A percentile compares a stretch with the other conserved stretches of the same genome.
Evolutionary conservation across 1,284 basidiomycete genomes (phyloP).

Genomic region (Rhodotorula sp.): DNA sequence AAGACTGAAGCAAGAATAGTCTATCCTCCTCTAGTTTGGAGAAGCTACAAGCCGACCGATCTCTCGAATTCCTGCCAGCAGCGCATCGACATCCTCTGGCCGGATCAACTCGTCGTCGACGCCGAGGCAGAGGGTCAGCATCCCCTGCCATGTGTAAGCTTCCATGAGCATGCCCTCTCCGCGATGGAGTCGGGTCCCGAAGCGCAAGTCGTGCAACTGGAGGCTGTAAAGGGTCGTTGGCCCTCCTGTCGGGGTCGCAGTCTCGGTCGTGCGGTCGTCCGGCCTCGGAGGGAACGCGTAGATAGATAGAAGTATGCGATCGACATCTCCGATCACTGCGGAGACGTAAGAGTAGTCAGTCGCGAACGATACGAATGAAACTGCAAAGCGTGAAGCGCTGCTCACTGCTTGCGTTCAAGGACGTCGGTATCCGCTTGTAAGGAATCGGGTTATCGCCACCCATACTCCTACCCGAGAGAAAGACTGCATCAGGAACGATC

Average conservation of each 20-base stretch:
- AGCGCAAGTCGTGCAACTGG: constrained; percentile 11
- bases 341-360: too few relatives aligned
- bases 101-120: constrained; percentile 23
- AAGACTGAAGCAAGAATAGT: too few relatives aligned
- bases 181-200: constrained; percentile 31
- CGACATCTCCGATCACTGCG: constrained; percentile 39
- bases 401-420: constrained; percentile 29
- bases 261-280: not conserved
- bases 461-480: not conserved
- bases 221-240: not conserved
- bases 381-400: too few relatives aligned
- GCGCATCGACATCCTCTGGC: not conserved
- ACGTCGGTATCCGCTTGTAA: constrained; percentile 16
- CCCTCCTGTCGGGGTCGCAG: not conserved
- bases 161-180: constrained; percentile 36
- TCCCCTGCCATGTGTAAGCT: constrained; percentile 28
- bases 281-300: not conserved
- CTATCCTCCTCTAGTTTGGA: too few relatives aligned
- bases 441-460: constrained; percentile 8
- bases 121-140: constrained; percentile 26
- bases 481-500: not conserved
- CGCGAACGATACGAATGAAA: not conserved
- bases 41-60: constrained; percentile 7
- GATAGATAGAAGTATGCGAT: constrained; percentile 22
- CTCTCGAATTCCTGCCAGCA: constrained; percentile 15